Evolutionary conservation across 805 yeast species (phyloP).

Genomic region (Saccharomycopsis sp.): DNA sequence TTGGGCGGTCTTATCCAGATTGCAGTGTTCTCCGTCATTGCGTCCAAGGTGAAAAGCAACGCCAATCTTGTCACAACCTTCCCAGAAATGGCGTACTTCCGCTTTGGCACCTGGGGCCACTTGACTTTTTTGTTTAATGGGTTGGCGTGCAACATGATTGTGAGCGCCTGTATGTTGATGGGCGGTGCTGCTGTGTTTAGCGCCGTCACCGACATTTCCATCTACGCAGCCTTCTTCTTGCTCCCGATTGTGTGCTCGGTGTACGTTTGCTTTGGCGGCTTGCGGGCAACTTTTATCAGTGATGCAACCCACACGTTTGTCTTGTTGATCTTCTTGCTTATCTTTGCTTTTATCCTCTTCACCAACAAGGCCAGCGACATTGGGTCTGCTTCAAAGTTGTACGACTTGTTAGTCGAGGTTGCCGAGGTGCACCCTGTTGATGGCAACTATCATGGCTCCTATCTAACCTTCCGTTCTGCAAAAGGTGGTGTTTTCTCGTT

Average conservation of each 20-base stretch:
- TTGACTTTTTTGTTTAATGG: conserved; percentile 32
- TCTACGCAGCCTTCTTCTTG: conserved; percentile 38
- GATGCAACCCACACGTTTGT: conserved; percentile 44
- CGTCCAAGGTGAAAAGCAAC: conserved; percentile 30
- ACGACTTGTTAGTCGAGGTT: conserved; percentile 32
- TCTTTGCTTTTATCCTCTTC: conserved; percentile 30
- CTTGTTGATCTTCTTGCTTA: conserved; percentile 32
- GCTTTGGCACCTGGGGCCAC: conserved; percentile 36
- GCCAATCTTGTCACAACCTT: conserved; percentile 33
- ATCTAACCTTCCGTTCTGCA: conserved; percentile 31
- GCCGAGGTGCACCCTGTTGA: conserved; percentile 29
- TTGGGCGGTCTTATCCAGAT: conserved; percentile 27
- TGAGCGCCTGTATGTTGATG: conserved; percentile 33
- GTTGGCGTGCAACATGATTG: conserved; percentile 33
- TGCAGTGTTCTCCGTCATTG: conserved; percentile 30
- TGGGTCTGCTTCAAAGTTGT: conserved; percentile 38
- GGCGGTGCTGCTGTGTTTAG: conserved; percentile 38
- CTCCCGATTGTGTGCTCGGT: conserved; percentile 41
- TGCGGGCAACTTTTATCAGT: conserved; percentile 43
- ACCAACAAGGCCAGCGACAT: conserved; percentile 28
- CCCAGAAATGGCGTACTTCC: conserved; percentile 32
- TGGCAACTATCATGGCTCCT: conserved; percentile 30
- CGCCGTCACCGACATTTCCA: conserved; percentile 36
- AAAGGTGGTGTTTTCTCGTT: conserved; percentile 27
- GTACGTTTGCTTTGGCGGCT: conserved; percentile 43